A percentile compares a stretch with the other conserved stretches of the same genome.
These are phyloP conservation scores for Boletus chippewaensis DNA, from an alignment of 1,284 basidiomycete species.

Conservation along the genomic window DNA sequence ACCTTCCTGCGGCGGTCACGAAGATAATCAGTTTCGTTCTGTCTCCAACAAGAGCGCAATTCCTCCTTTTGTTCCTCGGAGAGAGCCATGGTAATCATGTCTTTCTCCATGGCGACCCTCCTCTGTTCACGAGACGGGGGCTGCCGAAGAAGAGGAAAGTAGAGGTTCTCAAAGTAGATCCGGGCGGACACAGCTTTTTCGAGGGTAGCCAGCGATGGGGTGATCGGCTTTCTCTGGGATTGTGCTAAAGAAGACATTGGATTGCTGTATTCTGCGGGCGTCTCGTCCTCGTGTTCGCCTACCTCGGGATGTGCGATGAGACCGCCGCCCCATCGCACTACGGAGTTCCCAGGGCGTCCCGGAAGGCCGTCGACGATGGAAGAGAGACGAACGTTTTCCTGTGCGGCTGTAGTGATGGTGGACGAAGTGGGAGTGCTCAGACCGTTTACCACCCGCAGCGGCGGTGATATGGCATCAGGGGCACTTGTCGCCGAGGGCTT, in stretches of 20 bases:
- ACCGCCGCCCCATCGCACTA: conserved; percentile 52
- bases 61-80: conserved; percentile 64
- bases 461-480: conserved; percentile 40
- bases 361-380: conserved; percentile 48
- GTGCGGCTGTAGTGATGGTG: conserved; percentile 61
- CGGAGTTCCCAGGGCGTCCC: conserved; percentile 51
- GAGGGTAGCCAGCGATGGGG: conserved; percentile 82
- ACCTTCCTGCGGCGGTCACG: conserved; percentile 79
- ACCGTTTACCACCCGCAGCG: conserved; percentile 81
- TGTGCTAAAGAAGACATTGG: conserved; percentile 19
- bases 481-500: conserved; percentile 49
- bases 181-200: conserved; percentile 90
- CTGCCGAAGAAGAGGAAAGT: conserved; percentile 85
- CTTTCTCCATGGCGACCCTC: conserved; percentile 78
- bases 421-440: conserved; percentile 53
- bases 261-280: conserved; percentile 21
- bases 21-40: conserved; percentile 86
- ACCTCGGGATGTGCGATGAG: conserved; percentile 57
- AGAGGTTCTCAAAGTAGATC: conserved; percentile 96
- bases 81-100: conserved; percentile 73
- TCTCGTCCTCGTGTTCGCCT: conserved; percentile 50
- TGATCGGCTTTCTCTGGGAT: conserved; percentile 48
- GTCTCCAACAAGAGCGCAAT: conserved; percentile 70
- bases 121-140: conserved; percentile 81
- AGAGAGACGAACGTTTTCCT: conserved; percentile 52